Base-by-base conservation (phyloP, 305 asterid species). In the Ajuga reptans region DNA sequence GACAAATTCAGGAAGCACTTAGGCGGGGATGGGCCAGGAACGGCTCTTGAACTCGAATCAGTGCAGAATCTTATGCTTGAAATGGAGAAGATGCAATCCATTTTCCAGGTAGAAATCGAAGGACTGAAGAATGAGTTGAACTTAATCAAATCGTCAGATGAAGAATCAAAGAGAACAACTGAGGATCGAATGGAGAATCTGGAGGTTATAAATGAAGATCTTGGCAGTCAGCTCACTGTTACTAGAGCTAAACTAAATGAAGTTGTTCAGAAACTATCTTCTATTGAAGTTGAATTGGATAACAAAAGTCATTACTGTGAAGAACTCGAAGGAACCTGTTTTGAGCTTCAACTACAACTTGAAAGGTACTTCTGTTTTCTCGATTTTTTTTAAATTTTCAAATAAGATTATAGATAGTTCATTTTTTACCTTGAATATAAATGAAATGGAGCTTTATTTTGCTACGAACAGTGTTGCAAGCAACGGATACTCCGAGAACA, bases 271-370 rank as follows among this genome's bases (percentile, higher is more conserved):
- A 92, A 83, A 78, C 14, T 87, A 52, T 82, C 90, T 7, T 84
- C 90, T 49, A 81, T 81, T 34, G 88, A 90, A 75, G 85, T 86
- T 4, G 95, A 87, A 66, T 55, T 90, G 78, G 95, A 92, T 33
- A 77, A 80, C 31, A 90, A 82, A 80, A 81, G 64, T 11, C 93
- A 79, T n/a, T 74, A 80, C 57, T 90, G 91, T 66, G 85, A 83
- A 67, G 95, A 90, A 61, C 61, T 92, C 53, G 96, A 90, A 75
- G 92, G 81, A 46, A 84, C 86, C 1, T 84, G 95, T 68, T 87
- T 86, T 14, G 96, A 92, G 75, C 97, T 90, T 74, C 96, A 84
- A 76, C 87, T 92, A 55, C 92, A 86, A 61, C 96, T 92, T 11
- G 85, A 86, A 77, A 88, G 98, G 98, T 92, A 75, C 24, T 31